Percentiles rank a stretch among this genome's conserved stretches.
These are phyloP conservation scores for Fragaria vesca DNA, from an alignment of 306 rosid species.

Conservation along the genomic window DNA sequence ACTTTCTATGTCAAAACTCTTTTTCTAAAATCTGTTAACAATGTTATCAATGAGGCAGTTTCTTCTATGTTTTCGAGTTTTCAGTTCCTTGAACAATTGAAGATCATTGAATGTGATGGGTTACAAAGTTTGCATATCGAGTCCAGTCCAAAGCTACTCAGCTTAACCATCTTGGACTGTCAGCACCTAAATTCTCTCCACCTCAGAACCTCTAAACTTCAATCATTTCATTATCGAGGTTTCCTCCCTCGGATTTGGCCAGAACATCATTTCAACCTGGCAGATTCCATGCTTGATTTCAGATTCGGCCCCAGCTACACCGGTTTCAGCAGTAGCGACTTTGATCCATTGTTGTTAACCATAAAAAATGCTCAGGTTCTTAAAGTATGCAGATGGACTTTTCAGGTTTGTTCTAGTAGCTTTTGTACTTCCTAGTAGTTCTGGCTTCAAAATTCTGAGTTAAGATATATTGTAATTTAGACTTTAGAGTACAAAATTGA, in stretches of 20 bases:
- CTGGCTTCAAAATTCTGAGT: not conserved
- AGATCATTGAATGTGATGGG: slow-evolving; percentile 50
- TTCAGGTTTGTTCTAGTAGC: slow-evolving; percentile 45
- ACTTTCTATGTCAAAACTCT: slow-evolving; percentile 56
- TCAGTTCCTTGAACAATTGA: slow-evolving; percentile 58
- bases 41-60: slow-evolving; percentile 40
- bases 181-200: slow-evolving; percentile 45
- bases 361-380: slow-evolving; percentile 64
- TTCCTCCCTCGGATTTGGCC: slow-evolving; percentile 53
- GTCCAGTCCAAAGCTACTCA: slow-evolving; percentile 44
- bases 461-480: not conserved
- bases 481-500: not conserved
- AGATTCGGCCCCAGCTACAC: slow-evolving; percentile 45
- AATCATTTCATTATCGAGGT: slow-evolving; percentile 49
- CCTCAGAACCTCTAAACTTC: slow-evolving; percentile 53
- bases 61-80: slow-evolving; percentile 51
- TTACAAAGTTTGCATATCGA: slow-evolving; percentile 50
- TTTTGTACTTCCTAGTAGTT: not conserved
- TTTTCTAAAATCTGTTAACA: slow-evolving; percentile 54
- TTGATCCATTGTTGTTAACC: slow-evolving; percentile 64
- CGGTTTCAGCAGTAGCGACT: slow-evolving; percentile 39
- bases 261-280: slow-evolving; percentile 62
- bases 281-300: slow-evolving; percentile 69
- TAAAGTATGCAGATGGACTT: slow-evolving; percentile 68
- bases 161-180: slow-evolving; percentile 58